Percentiles rank a stretch among this genome's conserved stretches.
phyloP scores from a whole-genome alignment of 2,329 filamentous ascomycete genomes.

The Aspergillus ibericus region DNA sequence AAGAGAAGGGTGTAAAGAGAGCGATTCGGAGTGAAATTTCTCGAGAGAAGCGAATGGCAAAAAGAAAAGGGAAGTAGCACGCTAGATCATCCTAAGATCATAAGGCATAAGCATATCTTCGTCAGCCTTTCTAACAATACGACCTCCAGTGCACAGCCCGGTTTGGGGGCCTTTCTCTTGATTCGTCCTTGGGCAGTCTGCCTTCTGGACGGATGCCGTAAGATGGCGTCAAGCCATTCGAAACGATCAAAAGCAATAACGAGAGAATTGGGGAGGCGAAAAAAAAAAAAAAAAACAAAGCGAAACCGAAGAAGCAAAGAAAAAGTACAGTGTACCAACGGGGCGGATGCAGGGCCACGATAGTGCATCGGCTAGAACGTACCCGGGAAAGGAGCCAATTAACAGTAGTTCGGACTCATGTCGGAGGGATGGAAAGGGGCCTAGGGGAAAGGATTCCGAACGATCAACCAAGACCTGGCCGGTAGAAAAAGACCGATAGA shows the following conservation, averaged over 20 bases:
- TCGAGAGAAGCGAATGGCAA: not conserved
- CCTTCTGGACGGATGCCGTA: conserved; percentile 2
- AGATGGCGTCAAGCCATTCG: conserved; percentile 4
- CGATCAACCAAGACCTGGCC: conserved; percentile 1
- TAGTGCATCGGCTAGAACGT: conserved; percentile 14
- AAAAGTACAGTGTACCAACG: not conserved
- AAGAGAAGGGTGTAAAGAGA: not conserved
- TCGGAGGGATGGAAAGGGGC: not conserved
- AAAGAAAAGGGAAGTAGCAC: not conserved
- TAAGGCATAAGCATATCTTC: conserved; percentile 1
- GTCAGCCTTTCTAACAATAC: conserved; percentile 11
- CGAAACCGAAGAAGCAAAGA: conserved; percentile 9
- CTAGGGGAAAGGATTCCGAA: not conserved
- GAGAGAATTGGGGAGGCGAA: not conserved
- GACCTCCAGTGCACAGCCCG: conserved; percentile 9
- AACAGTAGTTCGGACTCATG: conserved; percentile 14
- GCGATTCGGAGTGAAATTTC: not conserved
- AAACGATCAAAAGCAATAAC: not conserved
- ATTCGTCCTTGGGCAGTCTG: not conserved
- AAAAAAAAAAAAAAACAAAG: conserved; percentile 2
- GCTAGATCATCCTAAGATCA: conserved; percentile 10
- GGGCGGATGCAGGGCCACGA: conserved; percentile 9
- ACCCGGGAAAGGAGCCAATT: conserved; percentile 20
- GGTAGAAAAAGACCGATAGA: not conserved
- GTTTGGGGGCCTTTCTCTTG: conserved; percentile 5